Base-by-base conservation (phyloP, 2,329 filamentous ascomycete genomes). In the Fusarium sp. region DNA sequence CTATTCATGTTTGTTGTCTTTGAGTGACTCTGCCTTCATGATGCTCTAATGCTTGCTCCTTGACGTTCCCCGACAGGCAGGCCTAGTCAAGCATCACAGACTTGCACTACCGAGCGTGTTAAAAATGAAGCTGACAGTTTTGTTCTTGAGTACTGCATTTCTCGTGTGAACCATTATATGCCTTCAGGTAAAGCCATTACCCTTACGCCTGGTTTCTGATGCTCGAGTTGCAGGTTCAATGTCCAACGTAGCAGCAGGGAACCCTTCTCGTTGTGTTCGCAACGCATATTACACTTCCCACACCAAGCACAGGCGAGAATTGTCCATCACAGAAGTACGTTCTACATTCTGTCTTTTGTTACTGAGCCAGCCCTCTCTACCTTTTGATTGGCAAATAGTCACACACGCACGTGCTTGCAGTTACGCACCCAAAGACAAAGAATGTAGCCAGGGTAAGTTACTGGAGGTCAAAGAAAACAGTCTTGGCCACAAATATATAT, bases 61-160 rank as follows among this genome's bases (percentile, higher is more conserved):
- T 27, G 8, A 24, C 10, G 3, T 2, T 8, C 4, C 10, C 14
- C 3, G 0, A 14, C 5, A 6, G 14, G 5, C 9, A 18, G 13
- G 16, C 43, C 43, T 22, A 24, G 43, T 10, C 20, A 24, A 24
- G 22, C 14, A 24, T 24, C 43, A 24, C 22, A 7, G 8, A 5
- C 4, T 48, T 18, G 2, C 10, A 9, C 43, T 24, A 2, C 14
- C 10, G 43, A 16, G 22, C 13, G 1, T 24, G 4, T 5, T 1
- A 3, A 5, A 14, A 8, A 24, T 48, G 6, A 9, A 24, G 43
- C 43, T 10, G 20, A 3, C 5, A 10, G 8, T 18, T 18, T 10
- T 48, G 2, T 18, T 24, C 22, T 48, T 2, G 5, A 18, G 14
- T 14, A 18, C 8, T 27, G 9, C 5, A 2, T 6, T 18, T 24